Evolutionary conservation across 1,139 yeast genomes (phyloP), one percentile per base, ranked within the genome.

Genomic region (Arxiozyma heterogenica): DNA sequence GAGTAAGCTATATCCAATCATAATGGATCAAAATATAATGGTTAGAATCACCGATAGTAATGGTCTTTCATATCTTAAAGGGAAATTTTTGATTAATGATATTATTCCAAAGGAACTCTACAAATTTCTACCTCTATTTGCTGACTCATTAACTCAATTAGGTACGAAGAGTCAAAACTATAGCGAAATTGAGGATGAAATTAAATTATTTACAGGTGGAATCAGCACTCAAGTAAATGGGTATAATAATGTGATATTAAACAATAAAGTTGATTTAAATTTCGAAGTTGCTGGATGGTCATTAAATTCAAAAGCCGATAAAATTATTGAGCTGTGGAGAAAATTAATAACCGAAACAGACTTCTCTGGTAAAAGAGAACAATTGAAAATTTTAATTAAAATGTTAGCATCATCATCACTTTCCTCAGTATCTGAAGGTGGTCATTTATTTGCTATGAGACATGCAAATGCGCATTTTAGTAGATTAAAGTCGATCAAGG

Each of bases 191-290:
- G 98, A 93, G 67, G 90, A 93, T 58, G 82, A 82, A 53, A 90
- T 94, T 59, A 88, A 85, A 64, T 75, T 84, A 52, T 76, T 79
- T 57, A 90, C 98, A 0, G 98, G 98, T 23, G 97, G 98, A 0
- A 70, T 93, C 21, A 73, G 81, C 1, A 79, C 90, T 27, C 75
- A 79, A 27, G 74, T 83, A 20, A 75, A 78, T 58, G 80, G 82
- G 4, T 75, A 78, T 49, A 75, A 86, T 3, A 76, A 83, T 51
- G 87, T 91, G 50, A 49, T 42, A 38, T 27, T 23, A 42, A 43
- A 49, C 23, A 44, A 44, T 30, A 25, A 30, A 17, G 23, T 42
- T 42, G 41, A 42, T 21, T 54, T 57, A 15, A 69, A 65, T 39
- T 55, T 60, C 50, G 54, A 61, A 18, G 71, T 73, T 30, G 74